phyloP scores from a whole-genome alignment of 139 green algal genomes.

The Yamagishiella unicocca region DNA sequence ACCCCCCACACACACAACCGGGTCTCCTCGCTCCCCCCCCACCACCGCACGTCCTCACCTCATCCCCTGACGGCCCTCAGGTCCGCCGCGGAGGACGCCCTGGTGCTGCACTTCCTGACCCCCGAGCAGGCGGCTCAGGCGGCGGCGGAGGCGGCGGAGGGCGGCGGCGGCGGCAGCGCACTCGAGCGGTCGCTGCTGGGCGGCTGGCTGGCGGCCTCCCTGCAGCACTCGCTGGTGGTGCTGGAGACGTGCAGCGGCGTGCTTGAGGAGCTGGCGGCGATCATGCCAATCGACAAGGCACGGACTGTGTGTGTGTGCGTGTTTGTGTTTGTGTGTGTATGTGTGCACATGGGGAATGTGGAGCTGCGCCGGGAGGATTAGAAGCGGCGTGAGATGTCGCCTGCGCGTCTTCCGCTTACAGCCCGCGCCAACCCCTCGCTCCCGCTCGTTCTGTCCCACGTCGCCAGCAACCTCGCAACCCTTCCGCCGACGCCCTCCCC shows the following conservation, averaged over 20 bases:
- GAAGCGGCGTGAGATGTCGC: too few species aligned
- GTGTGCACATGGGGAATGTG: too few species aligned
- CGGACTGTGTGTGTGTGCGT: too few species aligned
- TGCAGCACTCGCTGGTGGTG: not conserved
- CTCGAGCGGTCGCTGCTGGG: constrained; percentile 7
- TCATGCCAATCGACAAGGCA: not conserved
- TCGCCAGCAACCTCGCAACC: too few species aligned
- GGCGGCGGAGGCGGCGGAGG: not conserved
- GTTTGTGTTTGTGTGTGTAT: too few species aligned
- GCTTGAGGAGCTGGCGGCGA: not conserved
- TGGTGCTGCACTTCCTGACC: constrained; percentile 25
- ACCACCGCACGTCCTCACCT: not conserved
- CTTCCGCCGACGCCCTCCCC: too few species aligned
- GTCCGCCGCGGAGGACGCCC: constrained; percentile 13
- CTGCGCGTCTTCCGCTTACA: not conserved
- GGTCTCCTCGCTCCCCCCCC: too few species aligned
- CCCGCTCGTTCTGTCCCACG: not conserved
- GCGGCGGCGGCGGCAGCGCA: not conserved
- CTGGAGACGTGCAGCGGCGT: not conserved
- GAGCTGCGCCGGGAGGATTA: too few species aligned
- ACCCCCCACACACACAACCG: too few species aligned
- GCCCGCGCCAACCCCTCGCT: not conserved
- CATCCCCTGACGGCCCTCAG: not conserved
- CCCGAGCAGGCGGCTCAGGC: not conserved
- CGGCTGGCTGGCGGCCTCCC: constrained; percentile 5